A percentile compares a stretch with the other conserved stretches of the same genome.
Evolutionary conservation across 371 early-diverging fungal species (phyloP).

Genomic region (Rhizopus sp.): DNA sequence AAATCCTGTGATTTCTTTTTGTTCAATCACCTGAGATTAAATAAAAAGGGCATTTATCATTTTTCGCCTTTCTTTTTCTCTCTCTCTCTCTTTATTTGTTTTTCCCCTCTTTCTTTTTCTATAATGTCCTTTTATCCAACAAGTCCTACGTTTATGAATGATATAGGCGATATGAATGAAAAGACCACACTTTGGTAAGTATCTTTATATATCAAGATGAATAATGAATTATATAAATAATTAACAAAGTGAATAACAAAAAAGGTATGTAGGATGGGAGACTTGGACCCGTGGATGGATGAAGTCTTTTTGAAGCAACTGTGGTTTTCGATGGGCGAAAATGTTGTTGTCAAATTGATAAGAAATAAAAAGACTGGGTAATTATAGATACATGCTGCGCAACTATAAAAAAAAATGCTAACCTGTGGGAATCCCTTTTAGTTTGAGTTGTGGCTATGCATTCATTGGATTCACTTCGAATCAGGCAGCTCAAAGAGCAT

Average conservation of each 20-base stretch:
- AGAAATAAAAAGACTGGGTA: constrained; percentile 64
- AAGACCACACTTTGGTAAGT: constrained; percentile 12
- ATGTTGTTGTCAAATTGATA: constrained; percentile 84
- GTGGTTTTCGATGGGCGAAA: constrained; percentile 72
- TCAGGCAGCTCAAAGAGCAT: constrained; percentile 65
- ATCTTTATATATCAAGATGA: neutral
- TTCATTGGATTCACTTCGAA: constrained; percentile 70
- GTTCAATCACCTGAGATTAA: neutral
- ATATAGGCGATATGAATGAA: neutral
- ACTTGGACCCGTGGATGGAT: constrained; percentile 87
- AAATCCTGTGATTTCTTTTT: neutral
- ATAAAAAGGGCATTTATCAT: neutral
- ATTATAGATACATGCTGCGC: neutral
- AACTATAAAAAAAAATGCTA: constrained; percentile 6
- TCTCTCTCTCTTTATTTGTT: constrained; percentile 2
- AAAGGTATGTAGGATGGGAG: constrained; percentile 69
- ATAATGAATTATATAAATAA: neutral
- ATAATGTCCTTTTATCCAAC: constrained; percentile 9
- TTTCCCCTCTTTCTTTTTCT: neutral
- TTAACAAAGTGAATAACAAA: neutral
- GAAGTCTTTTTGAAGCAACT: constrained; percentile 71
- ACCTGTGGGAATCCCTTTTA: constrained; percentile 14
- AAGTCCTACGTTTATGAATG: neutral
- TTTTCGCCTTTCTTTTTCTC: constrained; percentile 12
- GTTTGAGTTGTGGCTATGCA: constrained; percentile 72